A percentile compares a stretch with the other conserved stretches of the same genome.
Evolutionary conservation across 306 rosid genomes (phyloP).

Genomic region (Vigna mungo): DNA sequence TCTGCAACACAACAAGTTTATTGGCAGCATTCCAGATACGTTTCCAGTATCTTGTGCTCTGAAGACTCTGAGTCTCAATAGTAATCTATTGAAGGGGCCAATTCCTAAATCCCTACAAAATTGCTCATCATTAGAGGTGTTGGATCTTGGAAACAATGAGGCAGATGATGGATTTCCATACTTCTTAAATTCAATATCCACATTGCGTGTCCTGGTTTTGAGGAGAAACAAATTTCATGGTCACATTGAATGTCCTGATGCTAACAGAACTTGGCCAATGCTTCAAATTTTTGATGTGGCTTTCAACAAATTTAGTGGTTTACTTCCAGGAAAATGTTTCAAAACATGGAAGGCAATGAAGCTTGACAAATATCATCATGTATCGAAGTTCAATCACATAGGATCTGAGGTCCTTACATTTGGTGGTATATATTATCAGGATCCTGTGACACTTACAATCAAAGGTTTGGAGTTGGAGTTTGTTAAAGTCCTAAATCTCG

Average conservation of each 20-base stretch:
- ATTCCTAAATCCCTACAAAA: conserved; percentile 47
- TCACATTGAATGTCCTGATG: conserved; percentile 35
- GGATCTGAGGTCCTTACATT: neutral
- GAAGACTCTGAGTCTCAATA: conserved; percentile 41
- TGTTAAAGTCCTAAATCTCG: conserved; percentile 19
- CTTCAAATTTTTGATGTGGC: conserved; percentile 59
- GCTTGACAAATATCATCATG: neutral
- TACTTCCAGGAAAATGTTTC: conserved; percentile 29
- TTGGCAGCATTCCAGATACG: conserved; percentile 24
- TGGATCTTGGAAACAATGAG: conserved; percentile 51
- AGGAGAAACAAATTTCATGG: conserved; percentile 47
- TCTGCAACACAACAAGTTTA: conserved; percentile 34
- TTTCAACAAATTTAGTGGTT: conserved; percentile 52
- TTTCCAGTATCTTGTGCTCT: conserved; percentile 41
- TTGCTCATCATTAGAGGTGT: conserved; percentile 41
- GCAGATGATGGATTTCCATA: conserved; percentile 36
- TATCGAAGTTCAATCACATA: neutral
- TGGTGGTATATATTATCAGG: conserved; percentile 42
- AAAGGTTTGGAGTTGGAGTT: conserved; percentile 46
- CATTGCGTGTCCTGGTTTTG: conserved; percentile 49
- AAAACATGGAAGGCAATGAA: conserved; percentile 50
- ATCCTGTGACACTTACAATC: conserved; percentile 31
- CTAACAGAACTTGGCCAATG: conserved; percentile 17
- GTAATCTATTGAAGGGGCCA: conserved; percentile 33
- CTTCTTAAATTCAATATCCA: conserved; percentile 31